Percentiles rank a stretch among this genome's conserved stretches.
phyloP scores from a whole-genome alignment of 208 protist species.

The Trypanosoma avium region DNA sequence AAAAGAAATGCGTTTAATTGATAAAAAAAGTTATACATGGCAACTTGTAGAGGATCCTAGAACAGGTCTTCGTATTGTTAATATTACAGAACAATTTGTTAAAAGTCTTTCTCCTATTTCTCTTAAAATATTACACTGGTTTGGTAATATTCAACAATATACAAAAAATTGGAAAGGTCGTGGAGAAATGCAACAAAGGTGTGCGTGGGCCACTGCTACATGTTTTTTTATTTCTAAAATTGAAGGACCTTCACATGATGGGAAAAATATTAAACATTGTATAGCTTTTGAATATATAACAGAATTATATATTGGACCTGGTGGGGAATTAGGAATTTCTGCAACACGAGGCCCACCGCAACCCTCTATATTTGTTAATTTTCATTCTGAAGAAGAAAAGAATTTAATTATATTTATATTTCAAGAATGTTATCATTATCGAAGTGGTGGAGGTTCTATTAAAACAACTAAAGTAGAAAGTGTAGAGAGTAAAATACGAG shows the following conservation, averaged over 20 bases:
- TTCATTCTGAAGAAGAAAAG: constrained; percentile 16
- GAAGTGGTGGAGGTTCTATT: constrained; percentile 4
- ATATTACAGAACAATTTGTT: not conserved
- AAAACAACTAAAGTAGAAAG: constrained; percentile 7
- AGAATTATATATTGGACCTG: constrained; percentile 16
- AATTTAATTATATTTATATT: constrained; percentile 8
- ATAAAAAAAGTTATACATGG: constrained; percentile 16
- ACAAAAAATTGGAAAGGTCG: constrained; percentile 19
- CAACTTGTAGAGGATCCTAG: constrained; percentile 25
- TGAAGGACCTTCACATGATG: constrained; percentile 6
- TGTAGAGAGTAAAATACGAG: not conserved
- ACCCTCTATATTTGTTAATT: constrained; percentile 2
- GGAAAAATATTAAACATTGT: constrained; percentile 12
- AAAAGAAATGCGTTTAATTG: constrained; percentile 21
- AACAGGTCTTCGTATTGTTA: constrained; percentile 25
- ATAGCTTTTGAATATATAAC: constrained; percentile 26
- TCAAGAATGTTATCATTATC: constrained; percentile 24
- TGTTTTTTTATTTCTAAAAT: constrained; percentile 19
- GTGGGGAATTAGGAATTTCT: constrained; percentile 19
- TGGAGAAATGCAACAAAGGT: not conserved
- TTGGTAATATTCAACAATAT: constrained; percentile 7
- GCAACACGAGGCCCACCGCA: constrained; percentile 16
- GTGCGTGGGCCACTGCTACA: constrained; percentile 26
- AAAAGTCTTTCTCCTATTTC: constrained; percentile 11
- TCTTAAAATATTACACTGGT: constrained; percentile 24